Base-by-base conservation (phyloP, 176 grass and related monocot species). In the Paspalum vaginatum region DNA sequence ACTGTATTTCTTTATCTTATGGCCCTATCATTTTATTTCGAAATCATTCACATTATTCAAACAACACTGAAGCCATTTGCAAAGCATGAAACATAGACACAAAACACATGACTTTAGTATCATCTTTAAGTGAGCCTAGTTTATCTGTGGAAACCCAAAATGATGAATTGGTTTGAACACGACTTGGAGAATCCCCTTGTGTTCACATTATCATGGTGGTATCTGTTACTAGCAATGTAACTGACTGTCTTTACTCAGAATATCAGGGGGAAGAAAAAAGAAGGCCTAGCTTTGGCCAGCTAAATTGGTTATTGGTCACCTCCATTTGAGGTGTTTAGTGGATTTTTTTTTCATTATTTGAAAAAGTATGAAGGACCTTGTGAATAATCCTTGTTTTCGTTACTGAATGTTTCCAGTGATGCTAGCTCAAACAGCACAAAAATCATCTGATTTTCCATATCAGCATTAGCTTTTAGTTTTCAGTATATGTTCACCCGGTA, bases 121-220 rank as follows among this genome's bases (percentile, higher is more conserved):
- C 81, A 46, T 77, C 21, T 24, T 64, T 48, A 24, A 47, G 39
- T 64, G 44, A 9, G 64, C 22, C 17, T 63, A 9, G 9, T 46
- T 87, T 82, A 68, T 67, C 44, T 13, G 69, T 81, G 51, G 13
- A 32, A 74, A 75, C 46, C 57, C n/a, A 83, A n/a, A 21, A 62
- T 42, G 20, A n/a, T 40, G 52, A 59, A 11, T 46, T 59, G 72
- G 54, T 60, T 15, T 4, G 55, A 44, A 10, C 38, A 22, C 18
- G 43, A 26, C 1, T 51, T 51, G 15, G 26, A 51, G 8, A 9
- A 51, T 18, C 46, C 9, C 45, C 26, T 72, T 16, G 12, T 48
- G 20, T 75, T 68, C 6, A 81, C 17, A 80, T 60, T 52, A 43
- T 8, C 7, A 38, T 75, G 61, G 15, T 8, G 49, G 3, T 22